Percentiles rank a stretch among this genome's conserved stretches.
These are phyloP conservation scores for Thermochaetoides thermophila DNA, from an alignment of 495 filamentous ascomycete species.

Conservation along the genomic window DNA sequence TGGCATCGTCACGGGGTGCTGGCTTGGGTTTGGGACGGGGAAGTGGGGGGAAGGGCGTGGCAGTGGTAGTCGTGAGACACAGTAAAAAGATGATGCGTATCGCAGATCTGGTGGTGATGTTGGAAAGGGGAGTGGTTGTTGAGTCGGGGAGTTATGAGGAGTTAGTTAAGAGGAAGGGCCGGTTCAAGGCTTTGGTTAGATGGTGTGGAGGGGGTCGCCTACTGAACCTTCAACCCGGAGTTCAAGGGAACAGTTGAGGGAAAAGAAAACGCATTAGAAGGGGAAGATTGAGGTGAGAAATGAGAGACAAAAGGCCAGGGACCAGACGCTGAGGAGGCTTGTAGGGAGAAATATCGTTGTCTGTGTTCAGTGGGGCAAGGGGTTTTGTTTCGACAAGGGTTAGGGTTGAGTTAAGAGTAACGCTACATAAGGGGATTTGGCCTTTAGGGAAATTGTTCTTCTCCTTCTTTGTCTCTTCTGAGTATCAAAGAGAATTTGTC, in stretches of 20 bases:
- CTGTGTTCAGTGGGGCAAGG: no score
- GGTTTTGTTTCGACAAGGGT: no score
- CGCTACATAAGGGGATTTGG: no score
- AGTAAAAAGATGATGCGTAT: slow-evolving; percentile 68
- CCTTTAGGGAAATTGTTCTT: no score
- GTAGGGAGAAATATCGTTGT: no score
- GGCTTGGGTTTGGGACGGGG: background rate
- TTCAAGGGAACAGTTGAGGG: slow-evolving; percentile 1
- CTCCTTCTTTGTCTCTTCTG: no score
- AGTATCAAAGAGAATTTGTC: no score
- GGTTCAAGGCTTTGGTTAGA: slow-evolving; percentile 23
- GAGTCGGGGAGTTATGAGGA: slow-evolving; percentile 49
- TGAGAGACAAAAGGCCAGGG: slow-evolving; percentile 1
- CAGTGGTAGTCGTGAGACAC: slow-evolving; percentile 66
- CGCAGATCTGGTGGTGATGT: slow-evolving; percentile 52
- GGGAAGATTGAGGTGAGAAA: background rate
- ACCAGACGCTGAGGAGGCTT: slow-evolving; percentile 8
- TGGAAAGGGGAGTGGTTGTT: slow-evolving; percentile 52
- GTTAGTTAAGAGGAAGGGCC: slow-evolving; percentile 25
- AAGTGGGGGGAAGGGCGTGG: slow-evolving; percentile 17
- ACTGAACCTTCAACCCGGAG: no score
- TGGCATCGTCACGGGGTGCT: no score
- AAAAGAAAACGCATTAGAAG: slow-evolving; percentile 2
- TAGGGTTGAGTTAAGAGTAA: no score
- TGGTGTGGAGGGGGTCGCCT: slow-evolving; percentile 22